Percentiles rank a stretch among this genome's conserved stretches.
phyloP scores from a whole-genome alignment of 225 moss, liverwort and hornwort genomes.

The Lunularia cruciata region DNA sequence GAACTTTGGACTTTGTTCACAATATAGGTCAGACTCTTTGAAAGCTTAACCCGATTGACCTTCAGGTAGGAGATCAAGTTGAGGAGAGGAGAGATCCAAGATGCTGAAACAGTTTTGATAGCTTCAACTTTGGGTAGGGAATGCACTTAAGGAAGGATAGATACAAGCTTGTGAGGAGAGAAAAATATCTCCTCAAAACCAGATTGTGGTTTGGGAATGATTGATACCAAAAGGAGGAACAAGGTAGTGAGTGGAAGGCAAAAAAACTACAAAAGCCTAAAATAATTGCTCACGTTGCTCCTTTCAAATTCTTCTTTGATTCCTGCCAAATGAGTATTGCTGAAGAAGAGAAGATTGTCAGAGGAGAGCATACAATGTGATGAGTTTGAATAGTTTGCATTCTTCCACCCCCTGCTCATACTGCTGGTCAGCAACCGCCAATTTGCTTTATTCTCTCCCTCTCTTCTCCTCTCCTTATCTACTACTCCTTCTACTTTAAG shows the following conservation, averaged over 20 bases:
- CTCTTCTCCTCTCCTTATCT: no score
- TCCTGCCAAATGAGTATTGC: conserved; percentile 34
- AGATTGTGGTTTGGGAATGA: no score
- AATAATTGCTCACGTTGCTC: conserved; percentile 19
- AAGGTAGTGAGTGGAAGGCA: background rate
- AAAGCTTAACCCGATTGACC: no score
- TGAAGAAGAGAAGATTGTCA: conserved; percentile 23
- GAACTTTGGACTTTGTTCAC: no score
- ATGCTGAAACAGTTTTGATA: background rate
- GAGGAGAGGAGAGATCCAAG: no score
- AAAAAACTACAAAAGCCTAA: conserved; percentile 19
- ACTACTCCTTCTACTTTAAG: no score
- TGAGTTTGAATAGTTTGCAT: conserved; percentile 24
- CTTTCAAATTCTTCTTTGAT: conserved; percentile 25
- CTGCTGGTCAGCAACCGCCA: conserved; percentile 31
- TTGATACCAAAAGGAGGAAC: background rate
- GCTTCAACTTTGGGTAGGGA: background rate
- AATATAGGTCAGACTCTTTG: no score
- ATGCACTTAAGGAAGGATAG: background rate
- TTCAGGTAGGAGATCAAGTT: no score
- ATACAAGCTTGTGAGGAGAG: background rate
- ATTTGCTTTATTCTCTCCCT: conserved; percentile 1
- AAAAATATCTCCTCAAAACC: no score
- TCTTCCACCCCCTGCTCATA: conserved; percentile 40
- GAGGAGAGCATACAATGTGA: conserved; percentile 30